Conservation (phyloP, 2,329 filamentous ascomycete genomes). For the Neonectria ditissima region DNA sequence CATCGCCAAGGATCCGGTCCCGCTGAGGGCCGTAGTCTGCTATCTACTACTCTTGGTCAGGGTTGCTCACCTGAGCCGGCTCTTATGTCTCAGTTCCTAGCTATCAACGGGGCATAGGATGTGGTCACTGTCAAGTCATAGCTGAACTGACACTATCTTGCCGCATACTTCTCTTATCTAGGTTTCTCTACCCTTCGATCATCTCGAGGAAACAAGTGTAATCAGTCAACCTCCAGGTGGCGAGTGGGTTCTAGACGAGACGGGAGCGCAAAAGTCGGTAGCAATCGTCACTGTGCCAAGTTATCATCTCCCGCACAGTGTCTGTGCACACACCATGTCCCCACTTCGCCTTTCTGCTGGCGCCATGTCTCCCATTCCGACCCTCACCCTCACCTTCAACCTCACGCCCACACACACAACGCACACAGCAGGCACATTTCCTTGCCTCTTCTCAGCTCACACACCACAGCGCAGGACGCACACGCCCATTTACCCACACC, state of each 20-base stretch:
- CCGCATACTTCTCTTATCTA: slow-evolving; percentile 21
- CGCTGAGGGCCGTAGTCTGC: background rate
- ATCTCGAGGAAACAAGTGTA: slow-evolving; percentile 14
- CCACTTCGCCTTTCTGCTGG: slow-evolving; percentile 18
- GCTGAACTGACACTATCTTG: background rate
- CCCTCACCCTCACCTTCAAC: slow-evolving; percentile 13
- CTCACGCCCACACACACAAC: slow-evolving; percentile 2
- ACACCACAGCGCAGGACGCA: slow-evolving; percentile 8
- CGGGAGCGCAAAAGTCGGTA: background rate
- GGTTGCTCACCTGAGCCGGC: background rate
- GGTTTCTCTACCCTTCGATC: slow-evolving; percentile 5
- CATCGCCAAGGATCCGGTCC: slow-evolving; percentile 18
- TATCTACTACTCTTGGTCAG: slow-evolving; percentile 1
- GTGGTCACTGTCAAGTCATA: slow-evolving; percentile 10
- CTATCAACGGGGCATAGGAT: background rate
- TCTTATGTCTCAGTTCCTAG: background rate
- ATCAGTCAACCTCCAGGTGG: slow-evolving; percentile 24
- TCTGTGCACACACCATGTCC: slow-evolving; percentile 11
- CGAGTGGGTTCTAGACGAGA: slow-evolving; percentile 17
- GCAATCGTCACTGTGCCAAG: slow-evolving; percentile 8
- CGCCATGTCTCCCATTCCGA: slow-evolving; percentile 22
- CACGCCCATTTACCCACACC: slow-evolving; percentile 20
- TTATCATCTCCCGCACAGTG: background rate
- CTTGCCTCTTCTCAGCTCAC: background rate
- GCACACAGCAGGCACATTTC: background rate